Conservation (phyloP, 2,329 filamentous ascomycete genomes). For the Curvularia lunata region DNA sequence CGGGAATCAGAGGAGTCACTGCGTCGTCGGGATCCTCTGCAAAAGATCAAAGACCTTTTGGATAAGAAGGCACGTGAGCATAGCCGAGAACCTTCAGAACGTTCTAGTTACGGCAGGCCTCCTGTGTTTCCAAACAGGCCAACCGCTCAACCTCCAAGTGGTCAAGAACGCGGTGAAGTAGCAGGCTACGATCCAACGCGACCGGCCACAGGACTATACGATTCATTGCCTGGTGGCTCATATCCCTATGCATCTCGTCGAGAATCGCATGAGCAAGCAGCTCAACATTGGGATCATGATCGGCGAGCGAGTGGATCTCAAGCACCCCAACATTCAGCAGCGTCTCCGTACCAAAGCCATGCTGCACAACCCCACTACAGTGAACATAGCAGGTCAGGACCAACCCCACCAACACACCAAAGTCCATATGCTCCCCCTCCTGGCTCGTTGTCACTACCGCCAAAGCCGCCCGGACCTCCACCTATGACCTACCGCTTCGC, state of each 20-base stretch:
- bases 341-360: conserved; percentile 34
- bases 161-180: conserved; percentile 29
- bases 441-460: conserved; percentile 31
- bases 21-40: conserved; percentile 35
- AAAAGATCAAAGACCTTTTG: conserved; percentile 35
- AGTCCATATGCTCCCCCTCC: conserved; percentile 41
- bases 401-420: conserved; percentile 35
- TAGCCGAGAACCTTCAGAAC: conserved; percentile 27
- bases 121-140: conserved; percentile 4
- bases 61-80: conserved; percentile 34
- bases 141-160: conserved; percentile 1
- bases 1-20: conserved; percentile 33
- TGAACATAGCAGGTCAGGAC: conserved; percentile 29
- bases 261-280: conserved; percentile 33
- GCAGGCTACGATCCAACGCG: conserved; percentile 34
- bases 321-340: conserved; percentile 27
- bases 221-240: conserved; percentile 27
- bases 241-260: conserved; percentile 31
- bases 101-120: conserved; percentile 20
- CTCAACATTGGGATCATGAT: conserved; percentile 35
- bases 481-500: conserved; percentile 46
- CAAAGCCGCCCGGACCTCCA: conserved; percentile 40
- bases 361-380: conserved; percentile 33
- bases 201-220: conserved; percentile 32
- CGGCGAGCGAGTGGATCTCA: conserved; percentile 41